phyloP scores from a whole-genome alignment of 202 grass and related monocot genomes.

The Hordeum pubiflorum region DNA sequence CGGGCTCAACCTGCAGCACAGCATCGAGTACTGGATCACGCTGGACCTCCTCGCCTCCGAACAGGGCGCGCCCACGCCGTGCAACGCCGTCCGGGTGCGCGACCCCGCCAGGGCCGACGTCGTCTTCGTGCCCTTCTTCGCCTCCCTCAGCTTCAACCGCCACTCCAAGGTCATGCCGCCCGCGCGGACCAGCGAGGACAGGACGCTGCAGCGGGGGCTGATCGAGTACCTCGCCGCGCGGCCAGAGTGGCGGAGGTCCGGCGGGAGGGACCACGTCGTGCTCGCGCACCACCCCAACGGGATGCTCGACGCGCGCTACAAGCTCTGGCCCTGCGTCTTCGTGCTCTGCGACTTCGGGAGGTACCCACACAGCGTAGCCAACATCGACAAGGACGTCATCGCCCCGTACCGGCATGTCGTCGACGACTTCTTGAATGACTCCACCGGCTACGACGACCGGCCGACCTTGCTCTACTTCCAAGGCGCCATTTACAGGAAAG shows the following conservation, averaged over 20 bases:
- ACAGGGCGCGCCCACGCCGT: constrained; percentile 45
- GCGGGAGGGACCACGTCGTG: constrained; percentile 56
- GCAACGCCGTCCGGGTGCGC: constrained; percentile 41
- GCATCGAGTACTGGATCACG: constrained; percentile 82
- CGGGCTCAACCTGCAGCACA: constrained; percentile 77
- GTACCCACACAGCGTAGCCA: constrained; percentile 49
- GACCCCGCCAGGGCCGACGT: constrained; percentile 46
- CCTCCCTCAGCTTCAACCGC: constrained; percentile 69
- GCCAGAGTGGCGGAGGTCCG: constrained; percentile 57
- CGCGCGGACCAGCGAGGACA: constrained; percentile 39
- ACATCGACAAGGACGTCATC: constrained; percentile 62
- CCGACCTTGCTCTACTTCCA: constrained; percentile 71
- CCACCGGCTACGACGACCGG: constrained; percentile 39
- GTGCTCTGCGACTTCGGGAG: constrained; percentile 73
- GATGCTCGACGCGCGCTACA: constrained; percentile 56
- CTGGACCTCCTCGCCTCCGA: constrained; percentile 64
- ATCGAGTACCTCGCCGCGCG: constrained; percentile 38
- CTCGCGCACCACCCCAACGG: constrained; percentile 79
- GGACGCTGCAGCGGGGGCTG: constrained; percentile 47
- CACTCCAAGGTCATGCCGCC: constrained; percentile 48
- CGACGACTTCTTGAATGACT: constrained; percentile 46
- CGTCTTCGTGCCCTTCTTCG: constrained; percentile 73
- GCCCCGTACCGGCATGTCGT: constrained; percentile 65
- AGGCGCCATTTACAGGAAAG: constrained; percentile 79
- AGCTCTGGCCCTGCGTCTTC: constrained; percentile 70